Conservation (phyloP, 2,329 filamentous ascomycete species). For the Ophiostoma angusticollis region DNA sequence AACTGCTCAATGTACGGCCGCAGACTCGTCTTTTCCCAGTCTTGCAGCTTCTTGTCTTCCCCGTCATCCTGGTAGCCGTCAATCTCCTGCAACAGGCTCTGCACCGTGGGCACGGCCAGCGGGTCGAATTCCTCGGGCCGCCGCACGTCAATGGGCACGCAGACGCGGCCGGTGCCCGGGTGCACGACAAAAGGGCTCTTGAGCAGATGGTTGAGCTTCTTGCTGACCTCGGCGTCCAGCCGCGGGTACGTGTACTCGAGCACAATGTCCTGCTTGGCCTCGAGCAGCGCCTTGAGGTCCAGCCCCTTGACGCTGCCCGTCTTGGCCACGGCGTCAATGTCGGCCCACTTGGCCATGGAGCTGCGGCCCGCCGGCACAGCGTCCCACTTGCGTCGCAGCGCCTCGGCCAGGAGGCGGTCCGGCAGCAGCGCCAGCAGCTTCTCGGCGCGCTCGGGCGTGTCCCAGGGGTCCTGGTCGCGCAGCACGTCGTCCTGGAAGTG, state of each 20-base stretch:
- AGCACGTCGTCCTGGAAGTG: constrained; percentile 80
- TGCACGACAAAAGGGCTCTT: constrained; percentile 96
- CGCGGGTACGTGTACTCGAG: constrained; percentile 97
- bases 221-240: constrained; percentile 92
- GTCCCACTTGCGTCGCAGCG: constrained; percentile 82
- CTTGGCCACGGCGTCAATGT: constrained; percentile 79
- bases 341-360: constrained; percentile 78
- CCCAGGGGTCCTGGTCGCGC: constrained; percentile 76
- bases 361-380: constrained; percentile 64
- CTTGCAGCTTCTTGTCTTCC: constrained; percentile 39
- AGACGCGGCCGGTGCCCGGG: constrained; percentile 84
- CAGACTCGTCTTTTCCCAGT: constrained; percentile 95
- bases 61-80: constrained; percentile 57
- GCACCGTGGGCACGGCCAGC: constrained; percentile 76
- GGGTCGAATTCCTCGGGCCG: constrained; percentile 76
- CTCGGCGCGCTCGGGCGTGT: constrained; percentile 53
- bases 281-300: constrained; percentile 60
- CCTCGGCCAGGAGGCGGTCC: constrained; percentile 62
- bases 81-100: constrained; percentile 69
- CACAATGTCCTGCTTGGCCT: constrained; percentile 91
- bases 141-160: constrained; percentile 78
- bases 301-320: constrained; percentile 58
- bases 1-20: constrained; percentile 91
- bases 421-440: constrained; percentile 76
- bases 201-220: constrained; percentile 95